Evolutionary conservation across 306 rosid genomes (phyloP), one percentile per base, ranked within the genome.

Genomic region (Cicer yamashitae): DNA sequence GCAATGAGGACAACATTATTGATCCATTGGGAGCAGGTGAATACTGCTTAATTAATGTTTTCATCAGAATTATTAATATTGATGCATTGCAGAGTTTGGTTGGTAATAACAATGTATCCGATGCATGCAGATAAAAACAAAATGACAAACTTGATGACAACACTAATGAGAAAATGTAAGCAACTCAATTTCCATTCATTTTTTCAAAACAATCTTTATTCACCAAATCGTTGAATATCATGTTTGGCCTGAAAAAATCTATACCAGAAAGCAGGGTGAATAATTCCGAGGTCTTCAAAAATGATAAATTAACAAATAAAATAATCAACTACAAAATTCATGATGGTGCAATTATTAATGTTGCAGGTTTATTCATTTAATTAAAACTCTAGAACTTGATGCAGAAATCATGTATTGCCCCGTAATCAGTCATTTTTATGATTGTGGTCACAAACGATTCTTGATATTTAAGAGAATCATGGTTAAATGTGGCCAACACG

Each of bases 91-190:
- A 38, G 73, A 51, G 70, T 0, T 43, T 43, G 50, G 72, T 75
- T n/a, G 37, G 56, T 59, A 43, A 53, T 66, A 62, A 17, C 70
- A 77, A 17, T 66, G 51, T 47, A 53, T 17, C 10, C 7, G 20
- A 45, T 7, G 72, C 80, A 30, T 63, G 52, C 68, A 83, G 51
- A 67, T 76, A 75, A 77, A 40, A 57, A 85, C 86, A 83, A 69
- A 75, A 81, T 75, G 89, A 83, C 89, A 86, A 88, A 82, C 75
- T 50, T 67, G 82, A 83, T 86, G 83, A 86, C 81, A 65, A 14
- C 69, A 70, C 9, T 62, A 41, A 44, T 70, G 68, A 79, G 78
- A 15, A 58, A 50, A 77, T 30, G 4, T 71, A 3, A 67, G 60
- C 58, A 66, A 6, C 67, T 58, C 8, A 60, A 34, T 60, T 34